Evolutionary conservation across 495 filamentous ascomycete genomes (phyloP), one percentile per base, ranked within the genome.

Genomic region (Penicillium alfredii): DNA sequence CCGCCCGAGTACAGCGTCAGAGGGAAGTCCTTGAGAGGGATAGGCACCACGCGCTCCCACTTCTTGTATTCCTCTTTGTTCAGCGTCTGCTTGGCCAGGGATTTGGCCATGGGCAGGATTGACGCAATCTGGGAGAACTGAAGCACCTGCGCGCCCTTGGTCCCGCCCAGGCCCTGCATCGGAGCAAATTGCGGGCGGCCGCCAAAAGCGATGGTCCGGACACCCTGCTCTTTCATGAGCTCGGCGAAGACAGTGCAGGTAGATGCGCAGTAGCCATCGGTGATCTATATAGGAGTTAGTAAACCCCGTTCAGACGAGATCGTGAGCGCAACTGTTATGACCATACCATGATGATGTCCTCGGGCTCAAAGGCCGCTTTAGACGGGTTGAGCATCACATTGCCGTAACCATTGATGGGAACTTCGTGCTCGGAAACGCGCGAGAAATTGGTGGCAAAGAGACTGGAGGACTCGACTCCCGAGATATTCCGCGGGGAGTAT

Each of bases 241-340:
- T 78, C 73, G 15, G 66, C 53, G 47, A 78, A 77, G 7, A 72
- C 47, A 2, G 66, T 53, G 45, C 72, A 78, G 23, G 73, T 54
- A 0, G 66, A 74, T n/a, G 55, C 54, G 46, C 73, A 78, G 25
- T 64, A 36, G 17, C 63, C 65, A 40, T 78, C 72, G 11, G 66
- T 55, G 15, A 25, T 9, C 23, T 25, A 25, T 25, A 9, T 25
- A 2, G 23, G 2, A 2, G 23, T 25, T 25, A 25, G 23, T n/a
- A 25, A 9, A 9, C 11, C 11, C 23, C 3, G 8, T n/a, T 4
- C 23, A 4, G 11, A 9, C 3, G 11, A 25, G 23, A 25, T 25
- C 23, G n/a, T 25, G 8, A 25, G 8, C 23, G 23, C n/a, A 25
- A 25, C 4, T 8, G 8, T 2, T 24, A 24, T 24, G 59, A 35